Conservation (phyloP, 2,329 filamentous ascomycete species). For the Tolypocladium pustulatum region DNA sequence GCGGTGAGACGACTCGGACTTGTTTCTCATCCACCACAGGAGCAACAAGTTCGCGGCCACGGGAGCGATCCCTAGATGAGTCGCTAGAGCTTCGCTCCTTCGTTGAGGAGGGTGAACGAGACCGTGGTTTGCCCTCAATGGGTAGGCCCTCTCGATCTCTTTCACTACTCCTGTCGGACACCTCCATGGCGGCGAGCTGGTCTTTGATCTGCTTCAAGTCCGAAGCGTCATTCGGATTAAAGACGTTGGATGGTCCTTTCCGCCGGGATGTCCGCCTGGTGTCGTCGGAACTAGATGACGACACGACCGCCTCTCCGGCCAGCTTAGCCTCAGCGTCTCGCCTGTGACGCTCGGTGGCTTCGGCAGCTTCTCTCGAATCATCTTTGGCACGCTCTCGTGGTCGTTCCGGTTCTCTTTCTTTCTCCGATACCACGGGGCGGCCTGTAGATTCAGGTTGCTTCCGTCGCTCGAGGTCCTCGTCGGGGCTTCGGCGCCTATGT, state of each 20-base stretch:
- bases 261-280: conserved; percentile 27
- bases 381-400: conserved; percentile 9
- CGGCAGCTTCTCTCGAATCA: conserved; percentile 5
- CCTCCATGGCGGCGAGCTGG: conserved; percentile 33
- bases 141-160: neutral
- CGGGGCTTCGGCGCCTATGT: conserved; percentile 17
- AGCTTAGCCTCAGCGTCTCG: conserved; percentile 28
- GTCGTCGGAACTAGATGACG: conserved; percentile 31
- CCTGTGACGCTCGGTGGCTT: conserved; percentile 19
- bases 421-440: conserved; percentile 7
- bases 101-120: conserved; percentile 9
- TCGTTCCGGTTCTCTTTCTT: conserved; percentile 5
- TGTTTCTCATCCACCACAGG: conserved; percentile 31
- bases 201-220: conserved; percentile 39
- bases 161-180: conserved; percentile 11
- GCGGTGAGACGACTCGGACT: conserved; percentile 65
- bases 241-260: conserved; percentile 27
- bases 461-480: conserved; percentile 17
- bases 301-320: conserved; percentile 21
- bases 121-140: conserved; percentile 1
- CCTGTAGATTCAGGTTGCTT: conserved; percentile 11
- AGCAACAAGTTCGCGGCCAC: conserved; percentile 30
- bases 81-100: conserved; percentile 6
- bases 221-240: conserved; percentile 42
- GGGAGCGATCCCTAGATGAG: conserved; percentile 19